These are phyloP conservation scores for Crepidotus sp. DNA, from an alignment of 1,284 basidiomycete genomes.

Conservation along the genomic window DNA sequence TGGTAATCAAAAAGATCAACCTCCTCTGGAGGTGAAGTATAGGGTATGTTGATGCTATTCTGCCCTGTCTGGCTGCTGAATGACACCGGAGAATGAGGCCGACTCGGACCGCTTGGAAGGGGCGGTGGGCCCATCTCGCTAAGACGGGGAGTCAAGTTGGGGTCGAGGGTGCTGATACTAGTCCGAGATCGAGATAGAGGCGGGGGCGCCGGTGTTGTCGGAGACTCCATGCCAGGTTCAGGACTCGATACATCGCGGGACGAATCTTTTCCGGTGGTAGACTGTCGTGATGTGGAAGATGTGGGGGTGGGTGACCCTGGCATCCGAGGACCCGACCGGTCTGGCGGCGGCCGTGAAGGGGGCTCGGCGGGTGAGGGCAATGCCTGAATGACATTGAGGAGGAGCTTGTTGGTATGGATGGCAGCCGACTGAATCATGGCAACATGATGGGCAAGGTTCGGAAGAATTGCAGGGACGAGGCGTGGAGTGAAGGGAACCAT, in stretches of 20 bases:
- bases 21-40: slow-evolving; percentile 37
- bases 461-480: slow-evolving; percentile 86
- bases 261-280: slow-evolving; percentile 31
- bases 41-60: slow-evolving; percentile 21
- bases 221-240: slow-evolving; percentile 31
- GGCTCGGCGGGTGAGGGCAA: slow-evolving; percentile 65
- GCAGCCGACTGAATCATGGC: slow-evolving; percentile 86
- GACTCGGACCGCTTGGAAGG: slow-evolving; percentile 27
- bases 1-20: slow-evolving; percentile 88
- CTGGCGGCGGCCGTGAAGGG: slow-evolving; percentile 30
- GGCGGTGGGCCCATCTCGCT: slow-evolving; percentile 19
- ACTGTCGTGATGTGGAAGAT: slow-evolving; percentile 35
- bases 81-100: slow-evolving; percentile 50
- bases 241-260: slow-evolving; percentile 37
- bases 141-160: slow-evolving; percentile 25
- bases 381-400: slow-evolving; percentile 80
- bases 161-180: slow-evolving; percentile 24
- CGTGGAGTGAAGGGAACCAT: slow-evolving; percentile 93
- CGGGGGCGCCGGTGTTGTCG: slow-evolving; percentile 1
- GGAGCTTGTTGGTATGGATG: slow-evolving; percentile 76
- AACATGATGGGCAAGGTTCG: slow-evolving; percentile 89
- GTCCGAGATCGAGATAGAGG: slow-evolving; percentile 13
- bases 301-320: slow-evolving; percentile 47
- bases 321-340: slow-evolving; percentile 22
- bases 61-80: slow-evolving; percentile 31